Conservation (phyloP, 1,139 yeast genomes). For the Candida tunisiensis region DNA sequence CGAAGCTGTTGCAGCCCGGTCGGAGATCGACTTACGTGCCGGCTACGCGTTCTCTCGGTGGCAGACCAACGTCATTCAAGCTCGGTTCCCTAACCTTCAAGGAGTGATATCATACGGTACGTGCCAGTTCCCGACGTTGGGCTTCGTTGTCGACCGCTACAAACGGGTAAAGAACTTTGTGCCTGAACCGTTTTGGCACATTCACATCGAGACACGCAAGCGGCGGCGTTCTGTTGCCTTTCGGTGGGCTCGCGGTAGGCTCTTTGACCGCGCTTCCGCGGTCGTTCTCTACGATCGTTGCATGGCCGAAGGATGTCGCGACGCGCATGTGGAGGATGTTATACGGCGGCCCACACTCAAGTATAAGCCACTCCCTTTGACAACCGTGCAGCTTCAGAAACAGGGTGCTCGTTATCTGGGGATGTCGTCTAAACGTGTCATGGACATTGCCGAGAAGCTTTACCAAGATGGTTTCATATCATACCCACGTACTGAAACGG, state of each 20-base stretch:
- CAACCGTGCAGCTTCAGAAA: constrained; percentile 91
- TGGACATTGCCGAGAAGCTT: constrained; percentile 65
- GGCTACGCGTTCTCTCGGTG: constrained; percentile 85
- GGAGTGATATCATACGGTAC: constrained; percentile 63
- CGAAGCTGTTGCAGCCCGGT: constrained; percentile 71
- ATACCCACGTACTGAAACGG: constrained; percentile 97
- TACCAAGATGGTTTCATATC: constrained; percentile 79
- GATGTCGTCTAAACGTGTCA: constrained; percentile 65
- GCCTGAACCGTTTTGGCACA: constrained; percentile 70
- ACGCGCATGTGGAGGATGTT: constrained; percentile 35
- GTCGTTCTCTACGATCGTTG: constrained; percentile 52
- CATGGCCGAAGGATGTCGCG: constrained; percentile 21
- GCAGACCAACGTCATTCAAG: constrained; percentile 34
- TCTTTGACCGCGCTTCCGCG: constrained; percentile 60
- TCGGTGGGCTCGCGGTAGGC: constrained; percentile 50
- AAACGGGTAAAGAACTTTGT: constrained; percentile 54
- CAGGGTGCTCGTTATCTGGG: constrained; percentile 62
- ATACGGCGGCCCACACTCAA: constrained; percentile 52
- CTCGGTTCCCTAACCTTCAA: constrained; percentile 11
- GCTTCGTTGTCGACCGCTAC: constrained; percentile 91
- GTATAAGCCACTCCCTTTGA: constrained; percentile 75
- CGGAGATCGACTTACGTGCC: constrained; percentile 75
- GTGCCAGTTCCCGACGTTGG: constrained; percentile 94
- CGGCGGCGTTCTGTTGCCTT: constrained; percentile 18
- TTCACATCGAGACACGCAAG: constrained; percentile 35